phyloP scores from a whole-genome alignment of 2,329 filamentous ascomycete species.

The Diaporthe sp. region DNA sequence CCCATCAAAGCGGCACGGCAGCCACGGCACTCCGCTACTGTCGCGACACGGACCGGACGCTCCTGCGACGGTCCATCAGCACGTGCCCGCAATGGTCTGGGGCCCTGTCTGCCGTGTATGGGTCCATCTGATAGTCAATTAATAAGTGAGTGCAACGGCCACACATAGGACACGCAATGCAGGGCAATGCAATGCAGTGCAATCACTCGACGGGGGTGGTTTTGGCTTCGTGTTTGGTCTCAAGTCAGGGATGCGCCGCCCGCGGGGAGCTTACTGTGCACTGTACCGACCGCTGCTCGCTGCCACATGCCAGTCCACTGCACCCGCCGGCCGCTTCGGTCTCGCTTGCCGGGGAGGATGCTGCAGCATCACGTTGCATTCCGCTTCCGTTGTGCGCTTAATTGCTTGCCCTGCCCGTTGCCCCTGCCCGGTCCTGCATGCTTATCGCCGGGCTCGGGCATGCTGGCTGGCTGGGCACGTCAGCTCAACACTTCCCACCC shows the following conservation, averaged over 20 bases:
- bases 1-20: not conserved
- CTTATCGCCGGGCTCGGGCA: slow-evolving; percentile 28
- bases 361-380: slow-evolving; percentile 31
- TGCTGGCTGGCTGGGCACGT: slow-evolving; percentile 8
- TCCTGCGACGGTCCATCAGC: slow-evolving; percentile 24
- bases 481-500: not conserved
- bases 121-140: not conserved
- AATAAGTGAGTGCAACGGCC: not conserved
- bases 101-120: not conserved
- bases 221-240: slow-evolving; percentile 24
- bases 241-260: slow-evolving; percentile 14
- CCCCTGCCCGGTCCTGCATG: not conserved
- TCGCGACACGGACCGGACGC: slow-evolving; percentile 14
- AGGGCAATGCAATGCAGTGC: slow-evolving; percentile 6
- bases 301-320: slow-evolving; percentile 7
- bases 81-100: slow-evolving; percentile 6
- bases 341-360: slow-evolving; percentile 22
- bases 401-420: not conserved
- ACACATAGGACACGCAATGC: slow-evolving; percentile 17
- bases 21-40: not conserved
- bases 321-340: slow-evolving; percentile 16
- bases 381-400: slow-evolving; percentile 24
- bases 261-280: not conserved
- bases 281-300: not conserved
- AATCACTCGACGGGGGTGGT: slow-evolving; percentile 1